Evolutionary conservation across 1,139 yeast species (phyloP).

Genomic region (Meyerozyma guilliermondii): DNA sequence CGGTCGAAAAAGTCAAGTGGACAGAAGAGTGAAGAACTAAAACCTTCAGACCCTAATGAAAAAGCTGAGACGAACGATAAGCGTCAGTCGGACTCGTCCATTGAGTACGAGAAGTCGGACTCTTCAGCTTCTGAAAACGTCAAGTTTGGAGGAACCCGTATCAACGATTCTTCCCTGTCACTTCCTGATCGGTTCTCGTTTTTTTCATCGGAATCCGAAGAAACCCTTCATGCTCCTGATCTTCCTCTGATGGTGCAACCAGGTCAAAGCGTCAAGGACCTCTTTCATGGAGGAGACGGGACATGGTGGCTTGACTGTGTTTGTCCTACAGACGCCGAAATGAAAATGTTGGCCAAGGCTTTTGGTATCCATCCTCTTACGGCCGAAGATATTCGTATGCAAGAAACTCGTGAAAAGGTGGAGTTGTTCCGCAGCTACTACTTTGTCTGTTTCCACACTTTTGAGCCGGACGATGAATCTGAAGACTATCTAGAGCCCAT

Average conservation of each 20-base stretch:
- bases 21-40: constrained; percentile 7
- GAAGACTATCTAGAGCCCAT: constrained; percentile 85
- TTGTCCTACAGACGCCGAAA: constrained; percentile 65
- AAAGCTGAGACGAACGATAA: constrained; percentile 8
- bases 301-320: constrained; percentile 76
- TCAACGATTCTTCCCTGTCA: constrained; percentile 21
- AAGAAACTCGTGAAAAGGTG: constrained; percentile 81
- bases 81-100: constrained; percentile 23
- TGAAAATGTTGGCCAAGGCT: constrained; percentile 60
- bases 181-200: constrained; percentile 75
- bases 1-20: constrained; percentile 3
- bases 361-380: constrained; percentile 84
- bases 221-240: constrained; percentile 86
- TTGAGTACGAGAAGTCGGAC: constrained; percentile 17
- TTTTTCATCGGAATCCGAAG: constrained; percentile 76
- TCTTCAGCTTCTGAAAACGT: constrained; percentile 22
- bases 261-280: constrained; percentile 57
- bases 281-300: constrained; percentile 60
- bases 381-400: constrained; percentile 81
- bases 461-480: constrained; percentile 69
- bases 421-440: constrained; percentile 71
- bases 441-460: constrained; percentile 79
- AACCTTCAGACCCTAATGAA: constrained; percentile 2
- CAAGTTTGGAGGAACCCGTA: constrained; percentile 30
- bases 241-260: constrained; percentile 67